Base-by-base conservation (phyloP, 306 rosid genomes). In the Betula pendula region DNA sequence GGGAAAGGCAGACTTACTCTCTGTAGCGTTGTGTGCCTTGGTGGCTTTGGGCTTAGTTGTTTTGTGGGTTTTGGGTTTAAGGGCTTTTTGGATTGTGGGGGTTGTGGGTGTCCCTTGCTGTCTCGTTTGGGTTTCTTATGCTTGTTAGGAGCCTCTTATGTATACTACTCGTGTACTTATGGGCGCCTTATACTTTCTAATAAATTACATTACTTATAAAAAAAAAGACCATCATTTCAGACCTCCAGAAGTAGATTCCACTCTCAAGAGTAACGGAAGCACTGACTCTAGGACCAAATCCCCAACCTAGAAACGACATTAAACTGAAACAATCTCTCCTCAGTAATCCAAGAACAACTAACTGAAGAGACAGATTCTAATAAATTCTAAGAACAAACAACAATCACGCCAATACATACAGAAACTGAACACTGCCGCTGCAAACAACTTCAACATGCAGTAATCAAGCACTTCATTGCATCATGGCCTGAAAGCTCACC, bases 401-500 rank as follows among this genome's bases (percentile, higher is more conserved):
- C 5, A 78, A 19, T 71, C 48, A 49, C 62, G 52, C 66, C 31
- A 49, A 74, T 6, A 58, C 10, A 38, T 59, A 70, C 71, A 68
- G 68, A 81, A 74, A 16, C 47, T 63, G 19, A 77, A 75, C 40
- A 0, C 44, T 15, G 15, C 58, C 73, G 77, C 48, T 51, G 25
- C 19, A 73, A 84, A 58, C 66, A 73, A 80, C 56, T 24, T 52
- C n/a, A 55, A 72, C 16, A 12, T 71, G 52, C 22, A 74, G 35
- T 33, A 70, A 74, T 65, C 63, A 74, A 43, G 63, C 78, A n/a
- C 60, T 66, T 24, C 1, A 20, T 29, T 19, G 47, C 74, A 67
- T 66, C 74, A 47, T 49, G 24, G 74, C 27, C 42, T 5, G 9
- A 19, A 70, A 48, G 43, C 40, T 66, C 74, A 73, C 66, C 48